A percentile compares a stretch with the other conserved stretches of the same genome.
Evolutionary conservation across 2,329 filamentous ascomycete species (phyloP).

Genomic region (Botryotinia convoluta): DNA sequence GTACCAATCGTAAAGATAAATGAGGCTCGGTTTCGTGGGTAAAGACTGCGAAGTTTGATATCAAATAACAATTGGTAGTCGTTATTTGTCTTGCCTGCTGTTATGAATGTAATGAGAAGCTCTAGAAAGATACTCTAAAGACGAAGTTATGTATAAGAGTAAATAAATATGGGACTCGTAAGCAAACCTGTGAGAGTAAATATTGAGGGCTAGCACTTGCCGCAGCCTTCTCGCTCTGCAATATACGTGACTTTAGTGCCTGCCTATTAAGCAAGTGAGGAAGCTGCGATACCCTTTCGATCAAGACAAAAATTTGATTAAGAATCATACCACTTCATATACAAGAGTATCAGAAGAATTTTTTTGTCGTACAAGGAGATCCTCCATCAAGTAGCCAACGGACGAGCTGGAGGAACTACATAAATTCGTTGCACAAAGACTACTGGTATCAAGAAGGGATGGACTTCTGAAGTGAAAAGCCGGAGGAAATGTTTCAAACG

Average conservation of each 20-base stretch:
- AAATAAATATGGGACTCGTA: neutral
- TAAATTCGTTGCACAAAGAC: neutral
- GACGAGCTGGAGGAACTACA: neutral
- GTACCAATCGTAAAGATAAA: neutral
- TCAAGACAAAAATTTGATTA: rapidly evolving
- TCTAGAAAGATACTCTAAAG: neutral
- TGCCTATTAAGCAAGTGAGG: neutral
- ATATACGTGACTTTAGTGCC: neutral
- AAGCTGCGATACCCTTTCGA: neutral
- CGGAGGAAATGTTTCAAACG: neutral
- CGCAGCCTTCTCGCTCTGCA: neutral
- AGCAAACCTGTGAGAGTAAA: neutral
- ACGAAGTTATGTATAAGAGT: neutral
- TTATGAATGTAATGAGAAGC: neutral
- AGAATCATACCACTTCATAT: neutral
- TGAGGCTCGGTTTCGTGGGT: neutral
- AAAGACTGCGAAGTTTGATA: neutral
- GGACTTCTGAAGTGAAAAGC: neutral
- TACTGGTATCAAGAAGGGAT: neutral
- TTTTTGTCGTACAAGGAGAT: neutral
- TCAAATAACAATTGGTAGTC: neutral
- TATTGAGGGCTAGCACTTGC: neutral
- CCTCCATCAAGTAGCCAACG: neutral
- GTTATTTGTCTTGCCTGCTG: neutral
- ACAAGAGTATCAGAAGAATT: neutral